These are phyloP conservation scores for Sphagnum fallax DNA, from an alignment of 228 moss, liverwort and hornwort genomes.

Conservation along the genomic window DNA sequence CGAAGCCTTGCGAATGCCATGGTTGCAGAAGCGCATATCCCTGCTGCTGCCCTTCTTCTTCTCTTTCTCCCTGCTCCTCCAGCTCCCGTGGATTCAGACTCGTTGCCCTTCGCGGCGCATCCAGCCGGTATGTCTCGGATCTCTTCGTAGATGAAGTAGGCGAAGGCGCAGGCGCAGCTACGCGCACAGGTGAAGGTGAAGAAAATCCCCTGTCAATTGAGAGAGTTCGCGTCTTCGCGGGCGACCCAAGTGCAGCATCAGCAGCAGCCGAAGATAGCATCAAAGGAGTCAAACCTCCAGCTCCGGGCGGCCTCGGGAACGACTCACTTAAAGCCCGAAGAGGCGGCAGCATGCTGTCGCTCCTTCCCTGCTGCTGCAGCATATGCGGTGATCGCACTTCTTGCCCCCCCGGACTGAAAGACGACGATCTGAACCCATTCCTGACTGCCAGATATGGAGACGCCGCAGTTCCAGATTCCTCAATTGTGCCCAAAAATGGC, in stretches of 20 bases:
- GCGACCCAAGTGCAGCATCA: conserved; percentile 2
- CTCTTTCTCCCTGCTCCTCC: conserved; percentile 10
- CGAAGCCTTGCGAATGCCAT: conserved; percentile 84
- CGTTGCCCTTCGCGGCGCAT: conserved; percentile 4
- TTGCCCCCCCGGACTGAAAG: conserved; percentile 12
- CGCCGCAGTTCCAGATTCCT: background rate
- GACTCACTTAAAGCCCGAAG: conserved; percentile 13
- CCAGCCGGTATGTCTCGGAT: conserved; percentile 18
- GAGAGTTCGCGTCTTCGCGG: no score
- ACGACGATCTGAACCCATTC: conserved; percentile 5
- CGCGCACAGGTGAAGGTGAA: conserved; percentile 23
- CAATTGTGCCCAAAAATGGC: background rate
- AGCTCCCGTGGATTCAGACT: conserved; percentile 18
- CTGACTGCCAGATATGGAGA: background rate
- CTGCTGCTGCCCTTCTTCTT: conserved; percentile 1
- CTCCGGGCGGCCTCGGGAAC: conserved; percentile 4
- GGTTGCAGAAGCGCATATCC: conserved; percentile 23
- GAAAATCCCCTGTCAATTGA: background rate
- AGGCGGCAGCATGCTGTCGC: conserved; percentile 4
- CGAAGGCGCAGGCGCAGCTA: conserved; percentile 25
- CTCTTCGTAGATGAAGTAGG: conserved; percentile 21
- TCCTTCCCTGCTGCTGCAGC: conserved; percentile 17
- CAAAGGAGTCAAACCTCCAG: background rate
- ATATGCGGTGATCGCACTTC: conserved; percentile 4
- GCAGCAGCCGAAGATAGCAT: conserved; percentile 13